Evolutionary conservation across 805 yeast genomes (phyloP).

Genomic region (Diddensiella transvaalensis): DNA sequence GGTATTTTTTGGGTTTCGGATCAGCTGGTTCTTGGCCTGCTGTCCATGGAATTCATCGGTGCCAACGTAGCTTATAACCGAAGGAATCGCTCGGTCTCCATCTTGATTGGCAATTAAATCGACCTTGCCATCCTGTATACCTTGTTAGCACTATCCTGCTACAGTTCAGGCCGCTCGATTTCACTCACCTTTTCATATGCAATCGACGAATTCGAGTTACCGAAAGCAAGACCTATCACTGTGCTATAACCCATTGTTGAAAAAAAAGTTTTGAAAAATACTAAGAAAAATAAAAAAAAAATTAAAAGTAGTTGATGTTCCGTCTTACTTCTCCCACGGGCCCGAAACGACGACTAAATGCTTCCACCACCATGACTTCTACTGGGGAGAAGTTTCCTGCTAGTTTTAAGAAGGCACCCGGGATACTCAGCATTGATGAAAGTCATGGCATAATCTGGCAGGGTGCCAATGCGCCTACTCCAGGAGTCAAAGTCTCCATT

Average conservation of each 20-base stretch:
- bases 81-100: constrained; percentile 96
- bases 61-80: constrained; percentile 87
- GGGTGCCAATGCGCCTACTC: background rate
- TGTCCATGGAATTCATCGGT: constrained; percentile 96
- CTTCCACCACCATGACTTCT: background rate
- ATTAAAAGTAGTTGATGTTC: background rate
- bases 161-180: background rate
- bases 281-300: constrained; percentile 3
- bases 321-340: background rate
- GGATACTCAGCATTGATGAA: background rate
- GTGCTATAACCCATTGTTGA: constrained; percentile 29
- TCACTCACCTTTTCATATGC: constrained; percentile 57
- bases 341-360: background rate
- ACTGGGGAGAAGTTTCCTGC: constrained; percentile 5
- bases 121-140: constrained; percentile 75
- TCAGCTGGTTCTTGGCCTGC: constrained; percentile 88
- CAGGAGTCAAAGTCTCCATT: constrained; percentile 1
- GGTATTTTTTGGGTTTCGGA: constrained; percentile 86
- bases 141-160: no score
- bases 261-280: background rate
- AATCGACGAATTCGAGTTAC: constrained; percentile 92
- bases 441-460: background rate
- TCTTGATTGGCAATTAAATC: constrained; percentile 99
- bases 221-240: constrained; percentile 92
- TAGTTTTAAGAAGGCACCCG: constrained; percentile 6